Evolutionary conservation across 176 grass and related monocot genomes (phyloP), one percentile per base, ranked within the genome.

Genomic region (Oryza rufipogon): DNA sequence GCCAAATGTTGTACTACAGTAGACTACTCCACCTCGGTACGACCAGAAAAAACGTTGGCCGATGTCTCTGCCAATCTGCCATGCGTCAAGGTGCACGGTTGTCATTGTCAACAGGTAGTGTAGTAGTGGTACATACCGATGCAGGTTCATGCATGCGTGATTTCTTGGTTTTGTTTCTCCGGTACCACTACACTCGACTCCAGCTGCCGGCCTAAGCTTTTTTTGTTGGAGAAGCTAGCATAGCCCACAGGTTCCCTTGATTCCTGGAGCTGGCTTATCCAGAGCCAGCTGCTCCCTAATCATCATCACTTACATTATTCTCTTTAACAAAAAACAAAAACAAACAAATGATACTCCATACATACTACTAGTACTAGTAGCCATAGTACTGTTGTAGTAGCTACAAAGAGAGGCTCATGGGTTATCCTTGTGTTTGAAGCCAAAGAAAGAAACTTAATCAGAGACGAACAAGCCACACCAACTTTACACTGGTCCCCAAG

Each of bases 211-310:
- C 15, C 70, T 20, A 3, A 14, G 28, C 39, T 33, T 36, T 38
- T 7, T 4, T 36, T 64, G 51, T 44, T 44, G 30, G 30, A 32
- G 30, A 32, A 32, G 30, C 6, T 1, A 44, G 9, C 6, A 19
- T 3, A 33, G 47, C 11, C 39, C 49, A 15, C 73, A 70, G 69
- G 16, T 49, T 66, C 36, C 74, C 54, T 83, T 79, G 60, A 84
- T 79, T 58, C 80, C 67, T 54, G 77, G 85, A 81, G 22, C 46
- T 54, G 19, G 23, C 46, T 44, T 46, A 68, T 70, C 52, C 36
- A 28, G 28, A 28, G 28, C 28, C 28, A 87, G 19, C 26, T 61
- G 26, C 8, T 20, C 70, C 73, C 85, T 75, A 86, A 71, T 76
- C 72, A 87, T 46, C 23, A 6, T 44, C 36, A 9, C 16, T 70